Evolutionary conservation across 192 early-diverging fungal species (phyloP).

Genomic region (Coemansia nantahalensis): DNA sequence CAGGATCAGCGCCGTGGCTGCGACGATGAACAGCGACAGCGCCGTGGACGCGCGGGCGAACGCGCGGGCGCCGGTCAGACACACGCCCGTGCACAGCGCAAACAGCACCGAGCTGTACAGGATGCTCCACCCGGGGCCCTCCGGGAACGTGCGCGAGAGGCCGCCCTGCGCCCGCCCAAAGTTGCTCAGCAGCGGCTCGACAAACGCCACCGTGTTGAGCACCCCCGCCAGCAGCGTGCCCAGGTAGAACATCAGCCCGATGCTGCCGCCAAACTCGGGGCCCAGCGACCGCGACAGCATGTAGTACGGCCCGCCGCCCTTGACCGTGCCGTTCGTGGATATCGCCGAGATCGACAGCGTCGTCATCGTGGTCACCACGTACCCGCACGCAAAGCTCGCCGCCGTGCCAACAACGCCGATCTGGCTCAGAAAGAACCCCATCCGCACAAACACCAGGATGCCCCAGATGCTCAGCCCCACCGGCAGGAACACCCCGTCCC

Average conservation of each 20-base stretch:
- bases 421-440: conserved; percentile 66
- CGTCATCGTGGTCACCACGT: conserved; percentile 61
- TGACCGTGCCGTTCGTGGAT: conserved; percentile 65
- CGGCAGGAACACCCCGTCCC: conserved; percentile 71
- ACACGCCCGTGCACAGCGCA: conserved; percentile 55
- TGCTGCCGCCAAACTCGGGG: conserved; percentile 72
- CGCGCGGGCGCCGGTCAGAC: conserved; percentile 58
- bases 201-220: conserved; percentile 65
- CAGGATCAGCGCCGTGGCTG: conserved; percentile 56
- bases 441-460: conserved; percentile 67
- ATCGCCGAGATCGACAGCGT: conserved; percentile 67
- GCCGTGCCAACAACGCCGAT: conserved; percentile 62
- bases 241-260: conserved; percentile 63
- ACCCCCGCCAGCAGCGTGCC: conserved; percentile 60
- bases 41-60: conserved; percentile 60
- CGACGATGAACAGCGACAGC: conserved; percentile 57
- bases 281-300: conserved; percentile 65
- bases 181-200: conserved; percentile 62
- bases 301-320: conserved; percentile 70
- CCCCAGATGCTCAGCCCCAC: conserved; percentile 71
- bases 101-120: conserved; percentile 59
- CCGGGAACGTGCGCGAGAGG: conserved; percentile 54
- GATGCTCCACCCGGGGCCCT: conserved; percentile 56
- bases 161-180: conserved; percentile 58
- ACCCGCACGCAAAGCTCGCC: conserved; percentile 59